phyloP scores from a whole-genome alignment of 2,329 filamentous ascomycete genomes.

The Helotiales sp. region DNA sequence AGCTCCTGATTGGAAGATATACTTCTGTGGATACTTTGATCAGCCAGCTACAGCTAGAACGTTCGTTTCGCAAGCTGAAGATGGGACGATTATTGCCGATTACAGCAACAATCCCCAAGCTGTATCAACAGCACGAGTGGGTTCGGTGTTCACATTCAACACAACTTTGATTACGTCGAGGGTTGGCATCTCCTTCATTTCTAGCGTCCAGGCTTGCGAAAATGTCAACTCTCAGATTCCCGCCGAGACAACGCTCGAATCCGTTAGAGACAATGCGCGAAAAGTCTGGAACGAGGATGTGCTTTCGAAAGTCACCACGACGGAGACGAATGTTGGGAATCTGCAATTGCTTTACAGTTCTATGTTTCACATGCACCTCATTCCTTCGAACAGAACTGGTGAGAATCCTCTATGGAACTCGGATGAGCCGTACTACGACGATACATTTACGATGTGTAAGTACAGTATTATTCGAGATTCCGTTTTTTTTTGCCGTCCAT shows the following conservation, averaged over 20 bases:
- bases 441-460: constrained; percentile 73
- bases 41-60: constrained; percentile 49
- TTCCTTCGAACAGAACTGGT: constrained; percentile 72
- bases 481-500: too few species aligned
- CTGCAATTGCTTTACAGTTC: background rate
- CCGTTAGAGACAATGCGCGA: background rate
- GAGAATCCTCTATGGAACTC: constrained; percentile 71
- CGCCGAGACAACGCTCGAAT: background rate
- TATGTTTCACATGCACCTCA: constrained; percentile 57
- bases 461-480: too few species aligned
- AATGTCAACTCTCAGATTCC: background rate
- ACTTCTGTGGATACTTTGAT: constrained; percentile 67
- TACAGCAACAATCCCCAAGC: background rate
- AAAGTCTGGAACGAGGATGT: background rate
- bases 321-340: background rate
- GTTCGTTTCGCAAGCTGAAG: constrained; percentile 39
- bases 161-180: background rate
- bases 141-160: background rate
- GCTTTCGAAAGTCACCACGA: background rate
- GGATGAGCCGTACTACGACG: constrained; percentile 70
- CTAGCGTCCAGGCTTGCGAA: background rate
- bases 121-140: background rate
- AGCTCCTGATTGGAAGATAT: constrained; percentile 64
- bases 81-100: background rate
- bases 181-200: background rate